These are phyloP conservation scores for Aciculosporium take DNA, from an alignment of 2,329 filamentous ascomycete species.

Conservation along the genomic window DNA sequence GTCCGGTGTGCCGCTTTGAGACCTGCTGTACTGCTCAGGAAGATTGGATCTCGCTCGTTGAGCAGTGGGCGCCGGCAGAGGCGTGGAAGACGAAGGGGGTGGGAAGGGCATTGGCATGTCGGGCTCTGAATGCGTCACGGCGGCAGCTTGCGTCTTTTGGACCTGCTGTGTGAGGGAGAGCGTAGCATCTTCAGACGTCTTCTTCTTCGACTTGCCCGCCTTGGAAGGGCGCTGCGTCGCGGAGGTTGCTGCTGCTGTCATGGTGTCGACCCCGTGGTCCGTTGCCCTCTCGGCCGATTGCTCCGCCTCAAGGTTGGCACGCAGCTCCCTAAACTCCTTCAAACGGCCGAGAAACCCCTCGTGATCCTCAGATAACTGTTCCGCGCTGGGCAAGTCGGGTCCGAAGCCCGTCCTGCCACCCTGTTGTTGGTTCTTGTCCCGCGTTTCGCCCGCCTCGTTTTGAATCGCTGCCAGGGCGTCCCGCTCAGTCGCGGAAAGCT, in stretches of 20 bases:
- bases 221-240: slow-evolving; percentile 6
- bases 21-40: slow-evolving; percentile 57
- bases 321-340: slow-evolving; percentile 68
- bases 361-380: slow-evolving; percentile 37
- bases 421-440: slow-evolving; percentile 6
- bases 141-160: slow-evolving; percentile 51
- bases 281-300: slow-evolving; percentile 15
- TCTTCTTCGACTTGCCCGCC: slow-evolving; percentile 17
- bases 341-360: slow-evolving; percentile 57
- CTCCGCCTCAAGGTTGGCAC: slow-evolving; percentile 54
- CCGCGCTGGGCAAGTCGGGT: slow-evolving; percentile 33
- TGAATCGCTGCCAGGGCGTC: slow-evolving; percentile 33
- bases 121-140: slow-evolving; percentile 30
- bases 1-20: slow-evolving; percentile 65
- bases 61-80: slow-evolving; percentile 75
- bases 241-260: not conserved
- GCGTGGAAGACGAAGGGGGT: slow-evolving; percentile 61
- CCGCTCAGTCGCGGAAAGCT: slow-evolving; percentile 41
- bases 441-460: slow-evolving; percentile 1
- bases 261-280: not conserved
- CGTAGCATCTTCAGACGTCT: slow-evolving; percentile 17
- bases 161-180: slow-evolving; percentile 74
- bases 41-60: slow-evolving; percentile 74
- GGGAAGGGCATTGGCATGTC: slow-evolving; percentile 67
- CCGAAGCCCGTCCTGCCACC: slow-evolving; percentile 23